Evolutionary conservation across 768 basidiomycete genomes (phyloP).

Genomic region (Favolaschia claudopus): DNA sequence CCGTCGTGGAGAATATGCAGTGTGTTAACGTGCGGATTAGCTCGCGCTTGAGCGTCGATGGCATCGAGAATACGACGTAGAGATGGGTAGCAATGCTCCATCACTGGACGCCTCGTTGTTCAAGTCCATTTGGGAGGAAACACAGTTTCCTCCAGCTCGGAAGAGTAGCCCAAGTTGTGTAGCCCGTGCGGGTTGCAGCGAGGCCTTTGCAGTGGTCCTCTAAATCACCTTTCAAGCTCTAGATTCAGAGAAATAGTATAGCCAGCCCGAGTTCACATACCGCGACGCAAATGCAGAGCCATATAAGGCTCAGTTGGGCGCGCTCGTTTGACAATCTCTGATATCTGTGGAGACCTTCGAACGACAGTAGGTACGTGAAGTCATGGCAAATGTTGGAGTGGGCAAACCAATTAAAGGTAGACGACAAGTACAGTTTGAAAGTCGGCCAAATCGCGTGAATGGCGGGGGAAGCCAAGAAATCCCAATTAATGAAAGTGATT

Average conservation of each 20-base stretch:
- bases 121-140: slow-evolving; percentile 45
- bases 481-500: slow-evolving; percentile 42
- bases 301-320: slow-evolving; percentile 47
- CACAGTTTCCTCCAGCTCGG: slow-evolving; percentile 41
- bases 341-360: slow-evolving; percentile 8
- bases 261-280: slow-evolving; percentile 26
- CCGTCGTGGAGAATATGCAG: slow-evolving; percentile 57
- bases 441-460: slow-evolving; percentile 50
- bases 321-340: slow-evolving; percentile 43
- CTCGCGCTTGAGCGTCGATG: slow-evolving; percentile 43
- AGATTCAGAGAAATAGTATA: not conserved
- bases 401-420: slow-evolving; percentile 52
- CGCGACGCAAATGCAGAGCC: slow-evolving; percentile 56
- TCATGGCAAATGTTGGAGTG: slow-evolving; percentile 24
- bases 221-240: slow-evolving; percentile 45
- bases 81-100: slow-evolving; percentile 54
- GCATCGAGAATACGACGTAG: slow-evolving; percentile 49
- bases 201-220: slow-evolving; percentile 50
- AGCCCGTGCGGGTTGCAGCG: slow-evolving; percentile 42
- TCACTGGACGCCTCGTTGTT: slow-evolving; percentile 44
- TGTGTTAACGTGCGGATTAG: slow-evolving; percentile 45
- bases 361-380: not conserved
- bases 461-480: slow-evolving; percentile 49
- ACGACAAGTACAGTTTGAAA: slow-evolving; percentile 46
- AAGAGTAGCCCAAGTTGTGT: slow-evolving; percentile 59